phyloP scores from a whole-genome alignment of 495 filamentous ascomycete genomes.

The Xylaria intraflava region DNA sequence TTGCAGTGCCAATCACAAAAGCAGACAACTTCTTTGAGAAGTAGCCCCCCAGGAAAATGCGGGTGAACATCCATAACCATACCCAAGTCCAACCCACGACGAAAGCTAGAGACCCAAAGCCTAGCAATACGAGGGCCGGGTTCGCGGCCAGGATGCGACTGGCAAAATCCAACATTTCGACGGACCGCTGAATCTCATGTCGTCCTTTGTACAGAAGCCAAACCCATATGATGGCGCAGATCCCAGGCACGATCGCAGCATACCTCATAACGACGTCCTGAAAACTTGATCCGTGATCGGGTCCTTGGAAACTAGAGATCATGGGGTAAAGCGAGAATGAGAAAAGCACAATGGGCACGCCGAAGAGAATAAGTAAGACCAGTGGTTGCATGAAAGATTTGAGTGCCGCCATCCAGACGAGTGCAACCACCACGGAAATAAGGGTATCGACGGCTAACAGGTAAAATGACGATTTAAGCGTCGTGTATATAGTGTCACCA shows the following conservation, averaged over 20 bases:
- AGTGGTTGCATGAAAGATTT: slow-evolving; percentile 76
- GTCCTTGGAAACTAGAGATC: slow-evolving; percentile 77
- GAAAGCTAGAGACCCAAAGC: slow-evolving; percentile 65
- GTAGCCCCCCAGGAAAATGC: slow-evolving; percentile 84
- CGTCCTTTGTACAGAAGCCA: slow-evolving; percentile 74
- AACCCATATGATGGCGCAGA: slow-evolving; percentile 70
- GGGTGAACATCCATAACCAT: slow-evolving; percentile 95
- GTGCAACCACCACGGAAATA: slow-evolving; percentile 76
- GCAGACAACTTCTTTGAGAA: slow-evolving; percentile 49
- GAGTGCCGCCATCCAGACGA: slow-evolving; percentile 85
- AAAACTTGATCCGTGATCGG: slow-evolving; percentile 58
- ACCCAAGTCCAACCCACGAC: slow-evolving; percentile 88
- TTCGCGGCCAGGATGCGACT: slow-evolving; percentile 81
- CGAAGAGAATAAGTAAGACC: slow-evolving; percentile 69
- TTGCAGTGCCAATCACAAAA: slow-evolving; percentile 77
- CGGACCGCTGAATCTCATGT: slow-evolving; percentile 68
- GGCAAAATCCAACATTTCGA: slow-evolving; percentile 84
- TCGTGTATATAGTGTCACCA: slow-evolving; percentile 90
- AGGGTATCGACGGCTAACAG: slow-evolving; percentile 85
- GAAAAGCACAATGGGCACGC: slow-evolving; percentile 76
- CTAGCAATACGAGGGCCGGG: slow-evolving; percentile 73
- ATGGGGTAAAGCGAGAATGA: slow-evolving; percentile 89
- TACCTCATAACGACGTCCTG: slow-evolving; percentile 91
- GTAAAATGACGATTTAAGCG: slow-evolving; percentile 78
- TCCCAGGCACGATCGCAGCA: slow-evolving; percentile 67